Conservation (phyloP, 108 stramenopile genomes). For the Conticribra weissflogii region DNA sequence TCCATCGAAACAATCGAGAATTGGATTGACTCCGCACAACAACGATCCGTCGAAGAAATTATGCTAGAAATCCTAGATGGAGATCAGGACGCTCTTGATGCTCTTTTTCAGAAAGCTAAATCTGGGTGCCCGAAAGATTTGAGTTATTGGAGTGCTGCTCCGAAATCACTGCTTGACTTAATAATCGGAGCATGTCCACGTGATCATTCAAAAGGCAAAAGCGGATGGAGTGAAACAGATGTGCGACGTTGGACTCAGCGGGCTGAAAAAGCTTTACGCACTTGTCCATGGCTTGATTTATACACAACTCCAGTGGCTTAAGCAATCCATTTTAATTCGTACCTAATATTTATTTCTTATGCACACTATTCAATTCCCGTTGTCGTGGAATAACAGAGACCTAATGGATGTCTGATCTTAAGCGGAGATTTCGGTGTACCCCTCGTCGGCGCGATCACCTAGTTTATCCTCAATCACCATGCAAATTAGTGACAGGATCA, state of each 20-base stretch:
- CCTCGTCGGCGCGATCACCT: background rate
- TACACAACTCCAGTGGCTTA: slow-evolving; percentile 5
- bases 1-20: slow-evolving; percentile 36
- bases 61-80: slow-evolving; percentile 84
- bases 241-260: slow-evolving; percentile 19
- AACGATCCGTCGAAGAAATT: slow-evolving; percentile 75
- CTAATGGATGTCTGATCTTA: no score
- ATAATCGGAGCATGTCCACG: slow-evolving; percentile 6
- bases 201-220: background rate
- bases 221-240: slow-evolving; percentile 14
- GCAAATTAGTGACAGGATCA: background rate
- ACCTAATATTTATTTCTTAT: background rate
- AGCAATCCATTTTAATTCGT: background rate
- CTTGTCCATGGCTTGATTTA: slow-evolving; percentile 22
- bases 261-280: slow-evolving; percentile 17
- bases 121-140: slow-evolving; percentile 81
- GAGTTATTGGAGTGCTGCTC: slow-evolving; percentile 54
- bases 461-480: background rate
- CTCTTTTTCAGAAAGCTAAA: slow-evolving; percentile 53
- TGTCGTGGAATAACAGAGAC: no score
- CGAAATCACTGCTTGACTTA: slow-evolving; percentile 42
- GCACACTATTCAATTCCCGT: no score
- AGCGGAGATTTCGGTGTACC: no score
- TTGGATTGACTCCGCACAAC: slow-evolving; percentile 78
- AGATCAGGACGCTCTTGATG: slow-evolving; percentile 62